These are phyloP conservation scores for Fusarium chuoi DNA, from an alignment of 2,329 filamentous ascomycete genomes.

Conservation along the genomic window DNA sequence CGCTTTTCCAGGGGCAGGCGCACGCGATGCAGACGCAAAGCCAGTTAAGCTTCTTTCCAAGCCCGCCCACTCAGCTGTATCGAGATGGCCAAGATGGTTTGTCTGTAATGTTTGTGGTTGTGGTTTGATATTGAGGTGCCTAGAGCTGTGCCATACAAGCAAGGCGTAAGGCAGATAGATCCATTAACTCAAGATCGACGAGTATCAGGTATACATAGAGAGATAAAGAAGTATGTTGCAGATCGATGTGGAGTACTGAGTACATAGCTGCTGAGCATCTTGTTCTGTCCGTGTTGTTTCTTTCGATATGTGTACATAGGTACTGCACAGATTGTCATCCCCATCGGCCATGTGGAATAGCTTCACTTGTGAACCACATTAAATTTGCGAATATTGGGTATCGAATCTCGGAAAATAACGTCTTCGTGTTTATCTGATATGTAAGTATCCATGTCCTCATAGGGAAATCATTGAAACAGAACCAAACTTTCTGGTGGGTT, in stretches of 20 bases:
- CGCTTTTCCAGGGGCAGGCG: conserved; percentile 39
- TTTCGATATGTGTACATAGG: background rate
- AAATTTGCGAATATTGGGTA: background rate
- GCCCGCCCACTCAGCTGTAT: conserved; percentile 1
- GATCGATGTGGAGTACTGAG: conserved; percentile 26
- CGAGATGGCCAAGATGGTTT: conserved; percentile 5
- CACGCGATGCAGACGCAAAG: conserved; percentile 40
- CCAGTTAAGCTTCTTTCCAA: conserved; percentile 43
- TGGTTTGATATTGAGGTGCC: background rate
- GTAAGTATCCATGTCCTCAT: background rate
- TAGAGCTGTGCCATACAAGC: background rate
- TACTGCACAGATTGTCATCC: background rate
- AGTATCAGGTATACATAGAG: conserved; percentile 7
- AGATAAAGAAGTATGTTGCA: conserved; percentile 18
- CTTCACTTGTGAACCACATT: conserved; percentile 3
- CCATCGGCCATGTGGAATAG: background rate
- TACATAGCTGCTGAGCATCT: conserved; percentile 5
- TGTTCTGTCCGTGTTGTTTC: background rate
- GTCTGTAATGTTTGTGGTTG: background rate
- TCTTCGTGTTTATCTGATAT: background rate
- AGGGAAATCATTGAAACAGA: conserved; percentile 26
- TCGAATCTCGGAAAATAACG: background rate
- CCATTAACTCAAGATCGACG: conserved; percentile 12
- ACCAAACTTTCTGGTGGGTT: conserved; percentile 17
- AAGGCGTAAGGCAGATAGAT: background rate